Base-by-base conservation (phyloP, 768 basidiomycete species). In the Roridomyces roridus region DNA sequence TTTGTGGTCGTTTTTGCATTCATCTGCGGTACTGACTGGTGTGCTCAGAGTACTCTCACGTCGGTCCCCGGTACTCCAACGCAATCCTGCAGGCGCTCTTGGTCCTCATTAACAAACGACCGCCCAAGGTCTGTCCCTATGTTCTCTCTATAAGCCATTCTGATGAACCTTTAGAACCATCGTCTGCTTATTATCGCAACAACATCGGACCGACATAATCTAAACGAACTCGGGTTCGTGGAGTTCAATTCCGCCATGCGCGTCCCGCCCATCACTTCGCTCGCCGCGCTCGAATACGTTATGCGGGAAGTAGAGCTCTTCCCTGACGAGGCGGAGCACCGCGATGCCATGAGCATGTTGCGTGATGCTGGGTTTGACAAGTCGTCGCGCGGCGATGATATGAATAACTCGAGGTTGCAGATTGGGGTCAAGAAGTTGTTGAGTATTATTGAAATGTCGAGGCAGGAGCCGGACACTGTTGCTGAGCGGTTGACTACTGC, bases 1-100 rank as follows among this genome's bases (percentile, higher is more conserved):
- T 95, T 17, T 7, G 53, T 51, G 17, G 11, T 15, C 26, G 17
- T 41, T 57, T 87, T 69, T 17, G 40, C 31, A 46, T 17, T 34
- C n/a, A 1, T 23, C 42, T 46, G 14, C 1, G 41, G 5, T 17
- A 18, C 6, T 28, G 12, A 50, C 46, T 45, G 11, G 43, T 44
- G 9, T 47, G 24, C 14, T 17, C 31, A 26, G 96, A 98, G 62
- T 99, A 94, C 91, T 95, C 94, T 6, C 94, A 96, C 4, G 89
- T 99, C 74, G 96, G 96, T 3, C 92, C 90, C n/a, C 82, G 95
- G 44, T 99, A 98, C 76, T 98, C 96, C 1, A 98, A 98, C 70
- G 79, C 88, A 8, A 93, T 98, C 5, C 78, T 99, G 21, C 97
- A 98, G 71, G 81, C 96, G 0, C 74, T 99, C 17, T 77, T 97